Evolutionary conservation across 176 grass and related monocot genomes (phyloP).

Genomic region (Eremochloa ophiuroides): DNA sequence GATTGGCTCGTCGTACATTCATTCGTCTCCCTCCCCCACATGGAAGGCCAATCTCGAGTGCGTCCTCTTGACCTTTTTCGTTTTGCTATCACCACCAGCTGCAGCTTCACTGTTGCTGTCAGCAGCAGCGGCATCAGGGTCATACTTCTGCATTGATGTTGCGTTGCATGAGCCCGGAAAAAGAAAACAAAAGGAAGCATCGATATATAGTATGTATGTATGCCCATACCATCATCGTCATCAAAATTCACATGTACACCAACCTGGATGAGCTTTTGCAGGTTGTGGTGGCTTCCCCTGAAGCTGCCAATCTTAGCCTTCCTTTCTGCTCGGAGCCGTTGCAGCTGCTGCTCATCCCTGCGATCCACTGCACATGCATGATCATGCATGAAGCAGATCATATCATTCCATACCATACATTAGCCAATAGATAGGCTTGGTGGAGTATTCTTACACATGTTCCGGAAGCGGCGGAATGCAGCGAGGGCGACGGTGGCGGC

Average conservation of each 20-base stretch:
- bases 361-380: background rate
- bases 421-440: too few relatives aligned
- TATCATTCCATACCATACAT: too few relatives aligned
- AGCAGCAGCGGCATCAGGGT: background rate
- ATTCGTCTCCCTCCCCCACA: slow-evolving; percentile 15
- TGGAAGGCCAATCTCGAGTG: slow-evolving; percentile 38
- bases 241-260: too few relatives aligned
- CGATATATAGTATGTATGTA: too few relatives aligned
- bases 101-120: too few relatives aligned
- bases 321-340: slow-evolving; percentile 9
- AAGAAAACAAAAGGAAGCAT: too few relatives aligned
- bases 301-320: slow-evolving; percentile 23
- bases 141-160: slow-evolving; percentile 10
- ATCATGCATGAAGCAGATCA: background rate
- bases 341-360: slow-evolving; percentile 14
- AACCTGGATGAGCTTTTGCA: slow-evolving; percentile 32
- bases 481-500: slow-evolving; percentile 11
- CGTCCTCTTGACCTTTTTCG: slow-evolving; percentile 6
- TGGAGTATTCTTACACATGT: slow-evolving; percentile 14
- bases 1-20: too few relatives aligned
- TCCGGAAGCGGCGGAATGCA: background rate
- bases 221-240: too few relatives aligned
- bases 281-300: slow-evolving; percentile 36
- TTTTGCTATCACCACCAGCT: too few relatives aligned
- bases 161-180: too few relatives aligned